A percentile compares a stretch with the other conserved stretches of the same genome.
Conservation (phyloP, 768 basidiomycete genomes). For the Rhizopogon salebrosus region DNA sequence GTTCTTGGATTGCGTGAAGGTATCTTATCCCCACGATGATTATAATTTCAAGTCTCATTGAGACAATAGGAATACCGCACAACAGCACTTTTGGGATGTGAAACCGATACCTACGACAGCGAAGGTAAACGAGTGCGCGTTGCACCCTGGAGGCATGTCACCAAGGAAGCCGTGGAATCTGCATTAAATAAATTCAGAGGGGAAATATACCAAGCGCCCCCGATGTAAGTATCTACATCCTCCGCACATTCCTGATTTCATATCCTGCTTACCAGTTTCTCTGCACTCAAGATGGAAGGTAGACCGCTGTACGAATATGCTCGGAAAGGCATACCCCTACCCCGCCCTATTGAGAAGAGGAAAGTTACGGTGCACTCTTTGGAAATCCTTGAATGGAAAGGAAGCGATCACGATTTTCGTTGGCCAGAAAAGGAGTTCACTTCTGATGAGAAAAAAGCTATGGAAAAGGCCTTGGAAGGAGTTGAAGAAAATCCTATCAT, state of each 20-base stretch:
- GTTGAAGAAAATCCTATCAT: conserved; percentile 35
- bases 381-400: conserved; percentile 75
- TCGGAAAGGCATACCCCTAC: conserved; percentile 82
- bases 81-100: conserved; percentile 87
- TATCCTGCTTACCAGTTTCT: conserved; percentile 59
- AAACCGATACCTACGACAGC: conserved; percentile 92
- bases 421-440: conserved; percentile 74
- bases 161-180: conserved; percentile 65
- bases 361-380: conserved; percentile 78
- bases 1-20: conserved; percentile 90
- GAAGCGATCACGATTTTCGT: conserved; percentile 64
- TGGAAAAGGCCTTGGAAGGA: conserved; percentile 58
- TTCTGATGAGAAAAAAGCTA: conserved; percentile 60
- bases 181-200: conserved; percentile 74
- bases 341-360: conserved; percentile 89
- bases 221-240: conserved; percentile 55
- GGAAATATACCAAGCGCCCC: conserved; percentile 85
- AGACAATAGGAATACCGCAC: conserved; percentile 77
- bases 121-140: conserved; percentile 77
- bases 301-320: conserved; percentile 95
- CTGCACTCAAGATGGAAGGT: conserved; percentile 98
- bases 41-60: conserved; percentile 13
- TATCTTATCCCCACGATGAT: conserved; percentile 19
- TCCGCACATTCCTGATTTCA: neutral
- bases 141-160: conserved; percentile 82